Evolutionary conservation across 2,329 filamentous ascomycete species (phyloP).

Genomic region (Penicillium sp.): DNA sequence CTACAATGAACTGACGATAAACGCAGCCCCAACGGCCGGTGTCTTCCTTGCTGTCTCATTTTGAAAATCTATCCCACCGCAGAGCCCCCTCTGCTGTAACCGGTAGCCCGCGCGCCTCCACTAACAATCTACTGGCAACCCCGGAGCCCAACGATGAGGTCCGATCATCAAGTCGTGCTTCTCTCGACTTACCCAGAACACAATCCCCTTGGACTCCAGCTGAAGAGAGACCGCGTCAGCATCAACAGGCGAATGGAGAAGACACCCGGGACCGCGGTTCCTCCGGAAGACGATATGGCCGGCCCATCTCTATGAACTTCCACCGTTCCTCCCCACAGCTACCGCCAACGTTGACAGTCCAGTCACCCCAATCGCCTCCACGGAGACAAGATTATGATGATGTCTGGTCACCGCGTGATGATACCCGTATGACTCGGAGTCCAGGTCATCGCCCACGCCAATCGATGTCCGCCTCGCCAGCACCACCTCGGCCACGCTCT

Average conservation of each 20-base stretch:
- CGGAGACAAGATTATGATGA: conserved; percentile 23
- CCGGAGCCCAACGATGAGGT: conserved; percentile 33
- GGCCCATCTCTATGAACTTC: conserved; percentile 45
- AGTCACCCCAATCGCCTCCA: conserved; percentile 45
- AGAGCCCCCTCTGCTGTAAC: conserved; percentile 30
- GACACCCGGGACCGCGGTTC: conserved; percentile 31
- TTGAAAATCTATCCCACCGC: conserved; percentile 45
- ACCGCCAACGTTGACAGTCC: conserved; percentile 42
- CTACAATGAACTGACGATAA: conserved; percentile 15
- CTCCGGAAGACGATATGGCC: conserved; percentile 59
- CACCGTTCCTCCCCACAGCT: conserved; percentile 40
- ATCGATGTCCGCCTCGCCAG: conserved; percentile 24
- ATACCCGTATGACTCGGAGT: conserved; percentile 51
- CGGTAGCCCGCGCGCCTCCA: conserved; percentile 29
- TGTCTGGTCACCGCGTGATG: conserved; percentile 55
- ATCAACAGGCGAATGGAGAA: conserved; percentile 23
- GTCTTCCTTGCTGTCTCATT: conserved; percentile 49
- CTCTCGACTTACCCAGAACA: conserved; percentile 43
- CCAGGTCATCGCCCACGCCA: conserved; percentile 26
- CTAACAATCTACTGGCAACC: conserved; percentile 29
- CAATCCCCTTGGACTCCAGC: conserved; percentile 37
- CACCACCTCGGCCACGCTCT: conserved; percentile 27
- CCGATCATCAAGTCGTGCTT: conserved; percentile 35
- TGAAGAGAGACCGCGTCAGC: conserved; percentile 23
- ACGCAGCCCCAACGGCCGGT: conserved; percentile 42